Conservation (phyloP, 345 rosid species). For the Crucihimalaya himalaica region DNA sequence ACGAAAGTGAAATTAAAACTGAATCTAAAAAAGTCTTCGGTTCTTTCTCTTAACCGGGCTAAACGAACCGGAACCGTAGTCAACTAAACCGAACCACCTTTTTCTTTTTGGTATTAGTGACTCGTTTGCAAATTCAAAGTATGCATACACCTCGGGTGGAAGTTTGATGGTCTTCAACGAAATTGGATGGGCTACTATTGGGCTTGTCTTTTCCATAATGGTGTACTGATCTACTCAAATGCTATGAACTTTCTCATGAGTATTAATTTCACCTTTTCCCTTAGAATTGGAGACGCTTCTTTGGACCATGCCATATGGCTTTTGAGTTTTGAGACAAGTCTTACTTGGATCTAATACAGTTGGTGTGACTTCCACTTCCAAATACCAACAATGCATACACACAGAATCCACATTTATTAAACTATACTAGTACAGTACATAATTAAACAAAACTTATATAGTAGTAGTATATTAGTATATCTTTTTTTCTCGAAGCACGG, state of each 20-base stretch:
- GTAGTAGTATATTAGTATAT: background rate
- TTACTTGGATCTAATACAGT: too few relatives aligned
- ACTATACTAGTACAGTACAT: background rate
- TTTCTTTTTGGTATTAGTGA: too few relatives aligned
- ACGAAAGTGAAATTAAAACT: background rate
- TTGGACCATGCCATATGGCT: too few relatives aligned
- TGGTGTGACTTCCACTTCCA: too few relatives aligned
- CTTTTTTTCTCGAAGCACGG: background rate
- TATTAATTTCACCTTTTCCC: too few relatives aligned
- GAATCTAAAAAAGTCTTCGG: slow-evolving; percentile 14
- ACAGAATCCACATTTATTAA: background rate
- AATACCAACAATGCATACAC: background rate
- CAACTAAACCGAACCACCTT: background rate
- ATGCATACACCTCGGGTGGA: too few relatives aligned
- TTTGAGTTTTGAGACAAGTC: too few relatives aligned
- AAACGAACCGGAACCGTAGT: slow-evolving; percentile 4
- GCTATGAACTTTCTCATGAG: background rate
- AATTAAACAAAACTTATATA: background rate
- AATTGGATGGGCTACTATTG: background rate
- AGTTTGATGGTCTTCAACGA: too few relatives aligned
- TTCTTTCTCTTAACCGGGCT: background rate
- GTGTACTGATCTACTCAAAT: background rate
- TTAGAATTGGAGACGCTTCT: too few relatives aligned
- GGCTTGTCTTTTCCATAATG: background rate
- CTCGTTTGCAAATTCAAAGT: too few relatives aligned